Evolutionary conservation across 2,329 filamentous ascomycete species (phyloP).

Genomic region (Stagonosporopsis chrysanthemi): DNA sequence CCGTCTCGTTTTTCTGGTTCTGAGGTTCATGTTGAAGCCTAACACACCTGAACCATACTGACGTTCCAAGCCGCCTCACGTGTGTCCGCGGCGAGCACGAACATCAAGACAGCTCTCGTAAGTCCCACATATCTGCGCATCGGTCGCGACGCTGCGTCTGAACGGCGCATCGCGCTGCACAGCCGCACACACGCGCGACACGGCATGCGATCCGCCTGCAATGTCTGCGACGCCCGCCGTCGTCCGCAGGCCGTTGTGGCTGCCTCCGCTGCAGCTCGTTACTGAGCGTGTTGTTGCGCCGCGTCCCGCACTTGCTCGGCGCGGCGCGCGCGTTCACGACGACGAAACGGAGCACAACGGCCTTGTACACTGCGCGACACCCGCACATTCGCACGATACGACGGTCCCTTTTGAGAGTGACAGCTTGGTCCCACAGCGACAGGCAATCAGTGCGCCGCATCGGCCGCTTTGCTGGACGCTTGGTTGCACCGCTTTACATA

Average conservation of each 20-base stretch:
- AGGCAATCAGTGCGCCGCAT: constrained; percentile 41
- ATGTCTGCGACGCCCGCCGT: constrained; percentile 19
- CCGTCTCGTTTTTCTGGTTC: not conserved
- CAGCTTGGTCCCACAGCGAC: constrained; percentile 48
- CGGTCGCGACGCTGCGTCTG: constrained; percentile 10
- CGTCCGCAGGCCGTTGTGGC: constrained; percentile 22
- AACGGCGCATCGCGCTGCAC: constrained; percentile 12
- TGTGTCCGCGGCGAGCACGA: constrained; percentile 21
- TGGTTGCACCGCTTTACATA: constrained; percentile 30
- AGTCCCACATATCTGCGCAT: constrained; percentile 21
- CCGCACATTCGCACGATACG: constrained; percentile 35
- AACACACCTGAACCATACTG: constrained; percentile 16
- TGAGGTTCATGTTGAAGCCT: constrained; percentile 15
- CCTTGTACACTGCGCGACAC: constrained; percentile 37
- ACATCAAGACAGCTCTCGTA: constrained; percentile 20
- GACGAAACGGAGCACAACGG: constrained; percentile 42
- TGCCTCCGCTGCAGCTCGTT: constrained; percentile 19
- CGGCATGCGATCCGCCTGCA: constrained; percentile 13
- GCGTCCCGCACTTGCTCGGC: constrained; percentile 28
- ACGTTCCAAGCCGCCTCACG: constrained; percentile 24
- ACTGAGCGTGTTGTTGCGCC: constrained; percentile 30
- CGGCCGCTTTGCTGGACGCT: constrained; percentile 27
- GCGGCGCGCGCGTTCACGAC: constrained; percentile 39
- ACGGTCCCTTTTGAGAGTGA: constrained; percentile 44
- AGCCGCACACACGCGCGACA: constrained; percentile 2